Evolutionary conservation across 2,329 filamentous ascomycete genomes (phyloP).

Genomic region (Cladophialophora yegresii): DNA sequence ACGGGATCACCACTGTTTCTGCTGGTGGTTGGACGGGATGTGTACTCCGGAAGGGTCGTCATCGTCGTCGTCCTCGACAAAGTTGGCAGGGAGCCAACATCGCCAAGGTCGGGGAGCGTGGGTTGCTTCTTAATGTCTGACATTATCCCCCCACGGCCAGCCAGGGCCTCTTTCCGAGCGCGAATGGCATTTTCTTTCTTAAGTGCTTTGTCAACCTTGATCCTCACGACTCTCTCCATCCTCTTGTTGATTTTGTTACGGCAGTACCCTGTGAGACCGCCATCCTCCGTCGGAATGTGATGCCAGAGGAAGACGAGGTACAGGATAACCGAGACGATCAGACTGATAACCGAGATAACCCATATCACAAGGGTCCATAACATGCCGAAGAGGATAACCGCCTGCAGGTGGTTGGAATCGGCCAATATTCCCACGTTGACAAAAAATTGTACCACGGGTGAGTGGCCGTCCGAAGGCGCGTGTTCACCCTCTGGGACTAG

Average conservation of each 20-base stretch:
- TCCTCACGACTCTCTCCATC: conserved; percentile 78
- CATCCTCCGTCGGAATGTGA: conserved; percentile 81
- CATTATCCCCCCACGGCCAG: conserved; percentile 34
- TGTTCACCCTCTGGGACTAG: conserved; percentile 64
- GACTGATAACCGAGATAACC: conserved; percentile 73
- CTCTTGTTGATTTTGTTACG: conserved; percentile 86
- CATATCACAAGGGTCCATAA: conserved; percentile 87
- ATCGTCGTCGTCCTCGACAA: conserved; percentile 63
- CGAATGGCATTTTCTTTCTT: conserved; percentile 67
- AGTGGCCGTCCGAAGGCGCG: conserved; percentile 58
- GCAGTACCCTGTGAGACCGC: conserved; percentile 80
- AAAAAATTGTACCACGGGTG: conserved; percentile 74
- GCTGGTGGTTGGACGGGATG: conserved; percentile 58
- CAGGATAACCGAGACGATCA: conserved; percentile 73
- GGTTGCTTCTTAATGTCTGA: conserved; percentile 43
- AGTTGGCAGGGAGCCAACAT: conserved; percentile 61
- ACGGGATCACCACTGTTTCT: conserved; percentile 45
- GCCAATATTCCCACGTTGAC: conserved; percentile 75
- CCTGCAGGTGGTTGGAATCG: conserved; percentile 72
- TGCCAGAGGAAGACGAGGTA: conserved; percentile 91
- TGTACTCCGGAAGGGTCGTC: conserved; percentile 63
- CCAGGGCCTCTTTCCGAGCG: conserved; percentile 56
- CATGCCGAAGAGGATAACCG: conserved; percentile 85
- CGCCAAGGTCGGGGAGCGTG: conserved; percentile 65
- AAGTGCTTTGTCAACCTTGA: conserved; percentile 85